phyloP scores from a whole-genome alignment of 257 asterid genomes.

The Rehmannia glutinosa region DNA sequence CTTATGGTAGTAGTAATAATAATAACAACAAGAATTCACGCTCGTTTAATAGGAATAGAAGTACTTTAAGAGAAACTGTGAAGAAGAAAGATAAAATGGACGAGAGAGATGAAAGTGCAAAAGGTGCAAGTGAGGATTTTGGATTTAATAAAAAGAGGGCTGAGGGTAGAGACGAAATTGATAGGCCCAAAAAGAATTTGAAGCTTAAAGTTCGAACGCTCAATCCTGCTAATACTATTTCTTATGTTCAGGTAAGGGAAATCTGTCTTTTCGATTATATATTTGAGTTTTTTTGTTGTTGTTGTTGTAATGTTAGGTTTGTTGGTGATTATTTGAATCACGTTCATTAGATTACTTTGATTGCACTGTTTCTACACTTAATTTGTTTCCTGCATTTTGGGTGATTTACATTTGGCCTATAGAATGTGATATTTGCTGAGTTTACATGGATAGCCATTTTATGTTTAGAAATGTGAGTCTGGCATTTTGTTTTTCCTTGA shows the following conservation, averaged over 20 bases:
- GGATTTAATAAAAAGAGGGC: slow-evolving; percentile 87
- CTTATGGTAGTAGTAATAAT: not conserved
- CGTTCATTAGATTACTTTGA: not conserved
- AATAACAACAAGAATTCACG: slow-evolving; percentile 27
- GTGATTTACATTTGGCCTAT: not conserved
- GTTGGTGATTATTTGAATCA: not conserved
- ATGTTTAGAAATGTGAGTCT: not conserved
- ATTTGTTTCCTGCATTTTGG: not conserved
- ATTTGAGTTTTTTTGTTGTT: not conserved
- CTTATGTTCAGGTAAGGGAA: slow-evolving; percentile 67
- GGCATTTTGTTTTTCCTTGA: no score
- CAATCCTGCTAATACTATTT: slow-evolving; percentile 72
- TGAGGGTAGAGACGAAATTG: slow-evolving; percentile 63
- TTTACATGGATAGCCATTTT: not conserved
- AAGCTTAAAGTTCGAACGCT: slow-evolving; percentile 73
- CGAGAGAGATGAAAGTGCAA: slow-evolving; percentile 20
- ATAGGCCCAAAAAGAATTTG: slow-evolving; percentile 49
- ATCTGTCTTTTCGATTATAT: not conserved
- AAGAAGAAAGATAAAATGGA: slow-evolving; percentile 47
- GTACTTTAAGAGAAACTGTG: slow-evolving; percentile 25
- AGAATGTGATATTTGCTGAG: not conserved
- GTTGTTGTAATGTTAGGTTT: not conserved
- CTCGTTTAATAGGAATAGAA: slow-evolving; percentile 34
- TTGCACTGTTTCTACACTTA: no score
- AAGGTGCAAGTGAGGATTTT: slow-evolving; percentile 20